Evolutionary conservation across 805 yeast genomes (phyloP).

Genomic region (Saccharomycopsis amapae): DNA sequence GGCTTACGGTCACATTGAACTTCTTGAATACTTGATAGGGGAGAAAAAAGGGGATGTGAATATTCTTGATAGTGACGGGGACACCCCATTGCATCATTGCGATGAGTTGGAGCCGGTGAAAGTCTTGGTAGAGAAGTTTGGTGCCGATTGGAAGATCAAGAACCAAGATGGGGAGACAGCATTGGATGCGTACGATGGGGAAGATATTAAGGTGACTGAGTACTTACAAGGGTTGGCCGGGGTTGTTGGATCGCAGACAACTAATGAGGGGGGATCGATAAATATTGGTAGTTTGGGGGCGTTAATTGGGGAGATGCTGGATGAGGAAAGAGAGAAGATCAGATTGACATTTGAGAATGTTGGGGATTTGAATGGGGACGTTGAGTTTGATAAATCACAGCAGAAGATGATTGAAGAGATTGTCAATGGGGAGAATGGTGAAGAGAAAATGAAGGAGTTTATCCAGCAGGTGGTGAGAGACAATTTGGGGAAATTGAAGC

Average conservation of each 20-base stretch:
- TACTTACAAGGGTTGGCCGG: constrained; percentile 51
- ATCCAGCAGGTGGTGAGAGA: not conserved
- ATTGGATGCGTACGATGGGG: constrained; percentile 57
- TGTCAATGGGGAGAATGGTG: not conserved
- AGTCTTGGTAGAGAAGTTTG: constrained; percentile 54
- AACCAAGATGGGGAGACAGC: constrained; percentile 76
- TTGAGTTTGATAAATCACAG: not conserved
- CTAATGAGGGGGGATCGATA: not conserved
- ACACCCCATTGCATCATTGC: constrained; percentile 88
- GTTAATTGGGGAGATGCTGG: not conserved
- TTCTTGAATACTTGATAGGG: constrained; percentile 56
- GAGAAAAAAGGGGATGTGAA: constrained; percentile 59
- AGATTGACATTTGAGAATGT: constrained; percentile 49
- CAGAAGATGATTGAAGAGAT: not conserved
- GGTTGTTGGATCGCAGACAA: constrained; percentile 15
- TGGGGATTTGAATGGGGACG: constrained; percentile 28
- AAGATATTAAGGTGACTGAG: constrained; percentile 70
- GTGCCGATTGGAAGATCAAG: constrained; percentile 56
- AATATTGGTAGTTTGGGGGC: not conserved
- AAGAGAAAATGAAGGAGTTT: not conserved
- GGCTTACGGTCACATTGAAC: constrained; percentile 74
- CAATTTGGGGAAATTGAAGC: constrained; percentile 10
- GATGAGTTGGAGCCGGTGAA: constrained; percentile 66
- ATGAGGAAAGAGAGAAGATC: constrained; percentile 35
- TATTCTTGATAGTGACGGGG: constrained; percentile 82